Evolutionary conservation across 768 basidiomycete genomes (phyloP), one percentile per base, ranked within the genome.

Genomic region (Rickenella mellea): DNA sequence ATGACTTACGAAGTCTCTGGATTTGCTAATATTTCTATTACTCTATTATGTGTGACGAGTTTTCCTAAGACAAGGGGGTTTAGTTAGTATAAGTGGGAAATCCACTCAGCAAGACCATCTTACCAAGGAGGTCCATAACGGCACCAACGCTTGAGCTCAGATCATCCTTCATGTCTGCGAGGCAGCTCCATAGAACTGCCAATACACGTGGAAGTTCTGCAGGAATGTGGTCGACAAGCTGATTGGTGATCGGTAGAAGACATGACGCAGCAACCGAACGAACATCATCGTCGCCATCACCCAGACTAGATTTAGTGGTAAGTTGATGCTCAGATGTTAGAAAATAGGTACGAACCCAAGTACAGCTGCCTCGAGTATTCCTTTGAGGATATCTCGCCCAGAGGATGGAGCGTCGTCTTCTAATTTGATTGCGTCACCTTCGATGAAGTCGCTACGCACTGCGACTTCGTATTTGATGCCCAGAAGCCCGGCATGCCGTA

Each of bases 401-500:
- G 40, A 40, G 24, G 37, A 19, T 11, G 17, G 17, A 12, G 12
- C 24, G 15, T 42, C 36, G 39, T 44, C 48, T 27, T 51, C 42
- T 2, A 45, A 32, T 24, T 46, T 41, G 6, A 20, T 41, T 5
- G 44, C 51, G 6, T 64, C 55, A 20, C 58, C 62, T 12, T 76
- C 74, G 44, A 98, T 80, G 19, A 97, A 64, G 57, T 96, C 91
- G 41, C 71, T 78, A 49, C 91, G 69, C 14, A 98, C 96, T 11
- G 94, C 96, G 27, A 98, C 92, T 59, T 97, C 89, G 58, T 98
- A 98, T 67, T 97, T 97, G 59, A 99, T 80, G 1, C 96, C 96
- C 7, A 98, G 73, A 45, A 99, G 65, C 22, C 96, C 96, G n/a
- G 96, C 93, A 66, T 99, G 96, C 42, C 94, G 74, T 39, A 99